Conservation (phyloP, 2,329 filamentous ascomycete species). For the Fusarium graminum region DNA sequence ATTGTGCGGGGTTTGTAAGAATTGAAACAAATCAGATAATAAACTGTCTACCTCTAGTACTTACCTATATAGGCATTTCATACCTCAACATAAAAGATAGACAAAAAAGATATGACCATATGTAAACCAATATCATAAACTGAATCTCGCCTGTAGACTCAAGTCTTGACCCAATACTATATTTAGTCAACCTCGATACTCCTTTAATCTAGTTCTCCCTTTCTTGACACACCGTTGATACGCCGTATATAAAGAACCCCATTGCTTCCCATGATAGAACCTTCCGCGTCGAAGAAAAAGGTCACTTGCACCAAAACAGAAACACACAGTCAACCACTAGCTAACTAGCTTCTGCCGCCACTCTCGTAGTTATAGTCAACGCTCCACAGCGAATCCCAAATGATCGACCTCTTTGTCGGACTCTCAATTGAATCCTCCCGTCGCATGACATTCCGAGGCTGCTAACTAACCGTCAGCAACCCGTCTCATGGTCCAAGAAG, state of each 20-base stretch:
- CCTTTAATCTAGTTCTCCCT: conserved; percentile 25
- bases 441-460: conserved; percentile 50
- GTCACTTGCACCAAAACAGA: conserved; percentile 3
- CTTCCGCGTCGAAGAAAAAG: conserved; percentile 16
- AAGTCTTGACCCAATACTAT: no score
- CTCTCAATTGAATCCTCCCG: conserved; percentile 58
- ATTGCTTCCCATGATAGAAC: conserved; percentile 27
- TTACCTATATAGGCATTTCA: no score
- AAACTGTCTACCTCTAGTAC: no score
- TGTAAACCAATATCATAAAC: no score
- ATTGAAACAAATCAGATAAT: neutral
- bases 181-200: conserved; percentile 12
- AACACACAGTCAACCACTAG: neutral
- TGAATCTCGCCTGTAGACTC: no score
- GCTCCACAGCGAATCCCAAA: conserved; percentile 74
- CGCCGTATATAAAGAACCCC: conserved; percentile 27
- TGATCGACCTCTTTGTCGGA: conserved; percentile 64
- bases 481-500: conserved; percentile 64
- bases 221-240: conserved; percentile 31
- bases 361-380: conserved; percentile 69
- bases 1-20: conserved; percentile 3
- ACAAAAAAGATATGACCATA: no score
- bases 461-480: conserved; percentile 51
- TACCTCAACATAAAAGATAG: no score
- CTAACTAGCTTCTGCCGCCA: conserved; percentile 45